Base-by-base conservation (phyloP, 2,329 filamentous ascomycete genomes). In the Laburnicola sp. region DNA sequence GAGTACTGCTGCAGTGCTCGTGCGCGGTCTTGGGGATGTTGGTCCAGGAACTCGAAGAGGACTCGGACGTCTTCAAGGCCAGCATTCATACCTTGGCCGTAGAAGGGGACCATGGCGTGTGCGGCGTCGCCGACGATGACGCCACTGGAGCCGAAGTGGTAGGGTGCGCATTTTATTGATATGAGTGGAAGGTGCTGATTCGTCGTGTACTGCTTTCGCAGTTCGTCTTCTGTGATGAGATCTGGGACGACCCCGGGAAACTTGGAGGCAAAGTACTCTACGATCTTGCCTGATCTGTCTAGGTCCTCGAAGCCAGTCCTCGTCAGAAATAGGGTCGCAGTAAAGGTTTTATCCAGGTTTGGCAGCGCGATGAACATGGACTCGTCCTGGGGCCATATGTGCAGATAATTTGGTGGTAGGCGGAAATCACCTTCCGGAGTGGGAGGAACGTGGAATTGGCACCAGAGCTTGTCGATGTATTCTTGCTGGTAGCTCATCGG, bases 351-450 rank as follows among this genome's bases (percentile, higher is more conserved):
- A 69, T 97, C 91, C 73, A 90, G 71, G n/a, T 80, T 80, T 0
- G 94, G 93, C 37, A 99, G 92, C 16, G 94, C 95, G 66, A 99
- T 99, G 75, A 99, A 99, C 95, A 99, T 97, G 65, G 94, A 93
- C 36, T 92, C 86, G 63, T 86, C 86, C 28, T 89, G 91, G 0
- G 94, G 94, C 94, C 94, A 99, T 69, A 99, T 99, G 73, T 99
- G 94, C 1, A 99, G 80, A 69, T 97, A 92, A 64, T 97, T 89
- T 1, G 91, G 91, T 0, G 91, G 94, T 60, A 97, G 94, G 41
- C 81, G 80, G 69, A 95, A 97, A 39, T 80, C 76, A 22, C 78
- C 78, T 0, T 68, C 60, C 7, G 70, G 52, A 2, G 72, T 58
- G 1, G 89, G 80, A 21, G 82, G 78, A 54, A 99, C 91, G 43